A percentile compares a stretch with the other conserved stretches of the same genome.
These are phyloP conservation scores for Russula ochroleuca DNA, from an alignment of 768 basidiomycete genomes.

Conservation along the genomic window DNA sequence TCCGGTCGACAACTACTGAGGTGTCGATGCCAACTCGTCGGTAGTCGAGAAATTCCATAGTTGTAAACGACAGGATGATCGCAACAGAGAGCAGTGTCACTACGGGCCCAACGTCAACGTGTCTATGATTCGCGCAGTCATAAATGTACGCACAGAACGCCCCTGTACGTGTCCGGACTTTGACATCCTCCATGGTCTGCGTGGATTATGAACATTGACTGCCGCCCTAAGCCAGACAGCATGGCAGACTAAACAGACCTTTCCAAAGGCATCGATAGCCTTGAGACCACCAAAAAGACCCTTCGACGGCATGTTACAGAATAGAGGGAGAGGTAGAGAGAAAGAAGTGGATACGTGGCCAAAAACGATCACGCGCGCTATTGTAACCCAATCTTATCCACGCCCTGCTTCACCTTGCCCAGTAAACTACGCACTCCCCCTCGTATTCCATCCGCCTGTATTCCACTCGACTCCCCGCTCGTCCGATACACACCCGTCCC, in stretches of 20 bases:
- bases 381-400: constrained; percentile 51
- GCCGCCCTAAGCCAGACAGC: background rate
- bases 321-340: constrained; percentile 12
- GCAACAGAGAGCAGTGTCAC: constrained; percentile 90
- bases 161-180: constrained; percentile 95
- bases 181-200: constrained; percentile 98
- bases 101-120: constrained; percentile 35
- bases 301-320: constrained; percentile 56
- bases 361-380: constrained; percentile 12
- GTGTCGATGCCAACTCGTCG: constrained; percentile 82
- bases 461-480: constrained; percentile 58
- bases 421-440: constrained; percentile 86
- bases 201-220: background rate
- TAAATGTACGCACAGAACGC: constrained; percentile 70
- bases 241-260: constrained; percentile 50
- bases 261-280: constrained; percentile 98
- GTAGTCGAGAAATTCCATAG: constrained; percentile 96
- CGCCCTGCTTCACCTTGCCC: constrained; percentile 85
- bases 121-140: constrained; percentile 6
- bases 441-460: constrained; percentile 83
- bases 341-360: constrained; percentile 2
- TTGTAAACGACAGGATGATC: constrained; percentile 86
- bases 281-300: constrained; percentile 73
- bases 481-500: constrained; percentile 84
- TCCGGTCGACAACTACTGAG: constrained; percentile 90